These are phyloP conservation scores for Salvia rosmarinus DNA, from an alignment of 257 asterid genomes.

Conservation along the genomic window DNA sequence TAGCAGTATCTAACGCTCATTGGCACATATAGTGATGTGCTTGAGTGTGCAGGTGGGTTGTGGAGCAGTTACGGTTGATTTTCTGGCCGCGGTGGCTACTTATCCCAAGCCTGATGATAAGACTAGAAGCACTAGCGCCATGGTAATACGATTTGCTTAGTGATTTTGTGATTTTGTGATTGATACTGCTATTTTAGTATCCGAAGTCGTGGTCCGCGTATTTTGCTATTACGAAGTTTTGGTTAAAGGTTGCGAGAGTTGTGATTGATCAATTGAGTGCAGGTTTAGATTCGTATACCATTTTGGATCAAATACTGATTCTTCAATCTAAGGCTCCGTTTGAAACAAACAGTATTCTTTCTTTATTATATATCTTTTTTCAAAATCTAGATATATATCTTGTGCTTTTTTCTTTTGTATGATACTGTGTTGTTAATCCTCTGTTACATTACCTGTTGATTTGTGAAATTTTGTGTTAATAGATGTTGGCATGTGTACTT, in stretches of 20 bases:
- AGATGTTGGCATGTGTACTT: conserved; percentile 16
- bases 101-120: conserved; percentile 94
- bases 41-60: conserved; percentile 70
- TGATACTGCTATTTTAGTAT: not conserved
- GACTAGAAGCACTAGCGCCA: conserved; percentile 74
- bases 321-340: not conserved
- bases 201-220: not conserved
- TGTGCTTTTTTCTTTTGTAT: not conserved
- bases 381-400: too few species aligned
- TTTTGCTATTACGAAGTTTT: conserved; percentile 2
- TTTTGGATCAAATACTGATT: not conserved
- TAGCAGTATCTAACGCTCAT: not conserved
- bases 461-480: conserved; percentile 17
- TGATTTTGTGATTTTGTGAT: not conserved
- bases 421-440: not conserved
- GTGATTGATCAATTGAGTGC: conserved; percentile 23
- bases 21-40: conserved; percentile 19
- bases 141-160: conserved; percentile 44
- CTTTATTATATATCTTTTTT: not conserved
- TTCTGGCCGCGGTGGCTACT: conserved; percentile 82
- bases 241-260: conserved; percentile 1
- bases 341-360: not conserved
- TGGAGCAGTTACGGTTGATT: conserved; percentile 67
- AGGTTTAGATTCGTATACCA: not conserved
- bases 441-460: not conserved